Conservation (phyloP, 164 flowering plant species). For the Tetrastigma voinierianum region DNA sequence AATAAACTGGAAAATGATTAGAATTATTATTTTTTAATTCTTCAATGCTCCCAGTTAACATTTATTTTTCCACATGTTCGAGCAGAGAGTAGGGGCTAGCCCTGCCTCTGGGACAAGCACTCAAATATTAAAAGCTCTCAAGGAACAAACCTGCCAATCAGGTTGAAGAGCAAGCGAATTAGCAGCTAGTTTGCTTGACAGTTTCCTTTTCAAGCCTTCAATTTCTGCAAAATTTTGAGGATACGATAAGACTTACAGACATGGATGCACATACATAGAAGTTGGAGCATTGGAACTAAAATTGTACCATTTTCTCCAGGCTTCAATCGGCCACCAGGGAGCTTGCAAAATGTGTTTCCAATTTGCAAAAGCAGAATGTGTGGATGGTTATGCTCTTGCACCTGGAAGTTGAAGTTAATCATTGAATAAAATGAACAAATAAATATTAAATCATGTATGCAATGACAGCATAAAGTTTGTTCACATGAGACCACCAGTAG, state of each 20-base stretch:
- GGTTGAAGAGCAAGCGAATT: slow-evolving; percentile 79
- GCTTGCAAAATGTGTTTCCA: slow-evolving; percentile 98
- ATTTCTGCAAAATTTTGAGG: slow-evolving; percentile 50
- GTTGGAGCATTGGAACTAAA: too few relatives aligned
- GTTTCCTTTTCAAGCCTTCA: slow-evolving; percentile 92
- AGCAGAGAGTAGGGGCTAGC: too few relatives aligned
- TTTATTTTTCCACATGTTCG: too few relatives aligned
- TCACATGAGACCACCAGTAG: too few relatives aligned
- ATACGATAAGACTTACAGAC: neutral
- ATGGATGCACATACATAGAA: neutral
- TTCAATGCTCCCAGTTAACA: too few relatives aligned
- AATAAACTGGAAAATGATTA: too few relatives aligned
- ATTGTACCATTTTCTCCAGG: slow-evolving; percentile 95
- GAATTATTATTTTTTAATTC: too few relatives aligned
- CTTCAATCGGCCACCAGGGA: slow-evolving; percentile 98
- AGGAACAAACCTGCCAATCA: slow-evolving; percentile 81
- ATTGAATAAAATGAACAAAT: too few relatives aligned
- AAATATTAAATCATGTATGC: too few relatives aligned
- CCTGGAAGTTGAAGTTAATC: slow-evolving; percentile 44
- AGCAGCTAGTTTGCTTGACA: slow-evolving; percentile 97
- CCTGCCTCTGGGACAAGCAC: too few relatives aligned
- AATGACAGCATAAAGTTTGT: too few relatives aligned
- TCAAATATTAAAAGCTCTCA: neutral
- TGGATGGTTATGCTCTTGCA: slow-evolving; percentile 98
- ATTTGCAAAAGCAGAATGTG: slow-evolving; percentile 96